These are phyloP conservation scores for Colletotrichum neosansevieriae DNA, from an alignment of 2,329 filamentous ascomycete species.

Conservation along the genomic window DNA sequence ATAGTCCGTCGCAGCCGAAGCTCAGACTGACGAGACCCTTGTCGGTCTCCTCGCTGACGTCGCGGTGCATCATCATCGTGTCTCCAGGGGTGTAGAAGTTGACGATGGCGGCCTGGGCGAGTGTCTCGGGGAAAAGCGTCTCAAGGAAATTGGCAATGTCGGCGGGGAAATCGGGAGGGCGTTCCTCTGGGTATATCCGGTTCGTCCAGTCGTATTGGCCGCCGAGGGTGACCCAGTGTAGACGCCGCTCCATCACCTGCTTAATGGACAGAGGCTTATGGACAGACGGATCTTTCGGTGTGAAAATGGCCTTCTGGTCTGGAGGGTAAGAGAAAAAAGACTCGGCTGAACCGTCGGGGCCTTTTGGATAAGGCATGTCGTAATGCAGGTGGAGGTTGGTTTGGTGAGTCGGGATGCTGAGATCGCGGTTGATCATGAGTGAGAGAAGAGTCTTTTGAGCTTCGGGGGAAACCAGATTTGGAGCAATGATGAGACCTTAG, in stretches of 20 bases:
- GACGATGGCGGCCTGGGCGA: slow-evolving; percentile 89
- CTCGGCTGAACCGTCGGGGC: slow-evolving; percentile 17
- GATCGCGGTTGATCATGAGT: slow-evolving; percentile 80
- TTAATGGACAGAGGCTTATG: slow-evolving; percentile 80
- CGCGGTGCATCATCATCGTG: slow-evolving; percentile 91
- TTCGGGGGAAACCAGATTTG: slow-evolving; percentile 76
- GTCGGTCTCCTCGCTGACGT: slow-evolving; percentile 88
- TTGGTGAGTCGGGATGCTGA: slow-evolving; percentile 78
- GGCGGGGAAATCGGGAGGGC: slow-evolving; percentile 77
- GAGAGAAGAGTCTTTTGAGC: slow-evolving; percentile 79
- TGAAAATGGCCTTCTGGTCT: slow-evolving; percentile 65
- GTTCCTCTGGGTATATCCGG: slow-evolving; percentile 80
- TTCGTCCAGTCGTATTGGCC: slow-evolving; percentile 97
- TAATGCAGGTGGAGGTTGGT: slow-evolving; percentile 94
- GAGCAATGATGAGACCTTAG: slow-evolving; percentile 82
- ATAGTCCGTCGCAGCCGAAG: slow-evolving; percentile 90
- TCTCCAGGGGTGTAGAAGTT: slow-evolving; percentile 94
- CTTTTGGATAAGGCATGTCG: slow-evolving; percentile 69
- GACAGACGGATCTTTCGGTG: slow-evolving; percentile 77
- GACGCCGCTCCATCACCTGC: slow-evolving; percentile 80
- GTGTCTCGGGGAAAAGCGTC: slow-evolving; percentile 79
- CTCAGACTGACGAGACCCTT: slow-evolving; percentile 86
- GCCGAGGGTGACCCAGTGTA: slow-evolving; percentile 95
- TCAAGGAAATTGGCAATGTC: slow-evolving; percentile 79
- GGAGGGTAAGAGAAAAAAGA: slow-evolving; percentile 69